phyloP scores from a whole-genome alignment of 192 early-diverging fungal genomes.

The Gigaspora rosea region DNA sequence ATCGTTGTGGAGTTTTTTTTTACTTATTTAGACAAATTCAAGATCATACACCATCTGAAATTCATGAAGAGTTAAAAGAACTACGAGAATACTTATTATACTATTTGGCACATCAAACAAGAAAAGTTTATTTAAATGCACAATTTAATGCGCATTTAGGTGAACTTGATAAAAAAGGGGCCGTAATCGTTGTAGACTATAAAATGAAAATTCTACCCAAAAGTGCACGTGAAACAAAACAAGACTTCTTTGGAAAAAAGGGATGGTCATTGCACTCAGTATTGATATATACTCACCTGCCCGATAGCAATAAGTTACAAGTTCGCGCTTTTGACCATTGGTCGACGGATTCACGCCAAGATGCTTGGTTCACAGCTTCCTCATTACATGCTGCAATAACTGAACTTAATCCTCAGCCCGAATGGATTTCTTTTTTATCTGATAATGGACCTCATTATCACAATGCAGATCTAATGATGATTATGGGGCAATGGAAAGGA shows the following conservation, averaged over 20 bases:
- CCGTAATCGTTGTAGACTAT: constrained; percentile 2
- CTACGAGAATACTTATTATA: neutral
- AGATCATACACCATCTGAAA: neutral
- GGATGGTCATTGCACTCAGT: neutral
- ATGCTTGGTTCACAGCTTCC: constrained; percentile 11
- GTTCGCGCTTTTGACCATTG: constrained; percentile 7
- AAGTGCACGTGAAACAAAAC: neutral
- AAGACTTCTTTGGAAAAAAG: constrained; percentile 11
- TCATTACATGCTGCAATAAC: neutral
- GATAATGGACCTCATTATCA: too few relatives aligned
- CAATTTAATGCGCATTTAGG: neutral
- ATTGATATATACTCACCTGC: neutral
- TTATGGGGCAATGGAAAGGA: too few relatives aligned
- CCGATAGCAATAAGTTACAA: neutral
- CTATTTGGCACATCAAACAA: neutral
- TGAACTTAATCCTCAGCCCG: neutral
- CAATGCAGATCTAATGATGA: too few relatives aligned
- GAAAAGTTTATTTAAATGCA: constrained; percentile 3
- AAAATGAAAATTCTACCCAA: constrained; percentile 17
- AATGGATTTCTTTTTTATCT: too few relatives aligned
- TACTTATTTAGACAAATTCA: neutral
- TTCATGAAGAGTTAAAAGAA: neutral
- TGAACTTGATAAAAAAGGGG: neutral
- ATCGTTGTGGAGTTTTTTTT: neutral
- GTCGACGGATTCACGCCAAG: neutral